These are phyloP conservation scores for Scytalidium sp. DNA, from an alignment of 2,329 filamentous ascomycete genomes.

Conservation along the genomic window DNA sequence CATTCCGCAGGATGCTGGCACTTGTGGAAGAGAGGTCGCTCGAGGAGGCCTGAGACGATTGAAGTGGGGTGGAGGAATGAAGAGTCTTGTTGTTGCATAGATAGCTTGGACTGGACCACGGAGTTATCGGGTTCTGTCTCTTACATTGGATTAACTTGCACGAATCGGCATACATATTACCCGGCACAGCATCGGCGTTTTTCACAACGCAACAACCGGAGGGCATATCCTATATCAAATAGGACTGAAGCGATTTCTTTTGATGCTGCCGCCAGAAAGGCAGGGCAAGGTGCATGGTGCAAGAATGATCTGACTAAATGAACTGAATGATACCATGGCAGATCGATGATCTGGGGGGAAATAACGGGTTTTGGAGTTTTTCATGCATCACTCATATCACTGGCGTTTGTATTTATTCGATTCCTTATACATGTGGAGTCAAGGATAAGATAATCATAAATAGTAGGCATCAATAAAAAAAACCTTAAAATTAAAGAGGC, in stretches of 20 bases:
- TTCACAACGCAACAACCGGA: too few species aligned
- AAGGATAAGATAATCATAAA: too few species aligned
- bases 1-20: constrained; percentile 11
- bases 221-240: background rate
- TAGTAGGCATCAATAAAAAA: too few species aligned
- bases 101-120: background rate
- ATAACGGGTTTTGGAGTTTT: background rate
- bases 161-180: background rate
- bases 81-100: constrained; percentile 22
- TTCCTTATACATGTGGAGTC: constrained; percentile 53
- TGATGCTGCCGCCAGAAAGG: background rate
- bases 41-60: constrained; percentile 24
- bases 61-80: constrained; percentile 23
- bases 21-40: constrained; percentile 22
- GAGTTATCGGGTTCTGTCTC: background rate
- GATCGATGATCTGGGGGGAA: background rate
- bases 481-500: too few species aligned
- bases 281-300: background rate
- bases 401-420: background rate
- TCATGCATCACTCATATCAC: background rate
- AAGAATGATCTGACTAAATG: background rate
- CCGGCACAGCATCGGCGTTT: background rate
- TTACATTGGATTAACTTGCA: background rate
- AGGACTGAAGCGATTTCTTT: background rate
- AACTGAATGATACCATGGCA: background rate